Evolutionary conservation across 2,329 filamentous ascomycete species (phyloP), one percentile per base, ranked within the genome.

Genomic region (Pseudohalonectria lignicola): DNA sequence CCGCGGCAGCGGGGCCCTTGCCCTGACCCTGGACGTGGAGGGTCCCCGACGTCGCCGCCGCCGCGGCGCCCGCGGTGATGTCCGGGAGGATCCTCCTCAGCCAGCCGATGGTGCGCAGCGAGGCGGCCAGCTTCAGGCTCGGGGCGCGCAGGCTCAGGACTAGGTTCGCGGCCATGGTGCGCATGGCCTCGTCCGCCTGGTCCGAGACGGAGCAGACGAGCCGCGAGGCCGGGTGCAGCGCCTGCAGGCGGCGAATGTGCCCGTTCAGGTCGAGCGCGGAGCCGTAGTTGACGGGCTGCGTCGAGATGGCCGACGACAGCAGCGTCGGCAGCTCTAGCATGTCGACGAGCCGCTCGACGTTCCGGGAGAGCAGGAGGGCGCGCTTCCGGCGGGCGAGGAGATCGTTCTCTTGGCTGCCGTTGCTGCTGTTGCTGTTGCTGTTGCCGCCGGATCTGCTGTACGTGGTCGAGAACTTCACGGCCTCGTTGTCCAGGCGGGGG

Each of bases 41-140:
- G 8, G 39, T 26, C 9, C 31, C 29, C n/a, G n/a, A n/a, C n/a
- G n/a, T n/a, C n/a, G n/a, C n/a, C 4, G 41, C 47, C 37, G 49
- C 45, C 31, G 48, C 50, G 15, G 47, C 47, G 28, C n/a, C 16
- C 11, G 49, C 49, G 36, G 82, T 78, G 16, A 94, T 62, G 43
- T 94, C 88, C 0, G 88, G 86, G 0, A 90, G 75, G 4, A 95
- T 81, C 23, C 92, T 76, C 31, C 90, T 79, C 32, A 98, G 68
- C 84, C 87, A 95, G 42, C 87, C 86, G 35, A 95, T 79, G 2
- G 86, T 94, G 37, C 93, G 77, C 63, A 98, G 83, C 1, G 87
- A 88, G 11, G 82, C 82, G 18, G 92, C 88, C 4, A 98, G 72
- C 59, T 95, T 94, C 36, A 98, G 71, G 16, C 76, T 76, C 2